These are phyloP conservation scores for Didymella pomorum DNA, from an alignment of 2,329 filamentous ascomycete genomes.

Conservation along the genomic window DNA sequence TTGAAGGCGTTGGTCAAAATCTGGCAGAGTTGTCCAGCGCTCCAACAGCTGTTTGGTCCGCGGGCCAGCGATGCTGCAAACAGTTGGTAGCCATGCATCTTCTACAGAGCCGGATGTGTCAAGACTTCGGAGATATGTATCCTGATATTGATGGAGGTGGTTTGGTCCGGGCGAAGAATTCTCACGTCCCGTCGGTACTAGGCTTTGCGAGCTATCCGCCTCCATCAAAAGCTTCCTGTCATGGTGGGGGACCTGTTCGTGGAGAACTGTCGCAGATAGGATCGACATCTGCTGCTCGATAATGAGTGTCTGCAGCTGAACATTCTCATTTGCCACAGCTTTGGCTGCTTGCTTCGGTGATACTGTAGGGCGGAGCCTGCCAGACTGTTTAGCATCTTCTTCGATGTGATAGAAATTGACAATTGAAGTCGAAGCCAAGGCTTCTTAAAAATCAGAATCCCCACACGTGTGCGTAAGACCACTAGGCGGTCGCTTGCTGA, in stretches of 20 bases:
- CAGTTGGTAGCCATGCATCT: constrained; percentile 32
- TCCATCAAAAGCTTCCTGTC: constrained; percentile 40
- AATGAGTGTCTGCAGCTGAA: constrained; percentile 49
- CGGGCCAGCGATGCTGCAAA: constrained; percentile 35
- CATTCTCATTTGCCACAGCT: constrained; percentile 47
- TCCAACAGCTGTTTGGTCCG: constrained; percentile 41
- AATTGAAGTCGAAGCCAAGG: background rate
- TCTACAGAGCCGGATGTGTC: constrained; percentile 32
- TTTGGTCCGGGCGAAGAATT: constrained; percentile 26
- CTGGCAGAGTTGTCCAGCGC: constrained; percentile 45
- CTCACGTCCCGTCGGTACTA: constrained; percentile 22
- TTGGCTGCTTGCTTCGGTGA: constrained; percentile 43
- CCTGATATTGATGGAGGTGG: constrained; percentile 42
- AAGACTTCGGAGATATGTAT: constrained; percentile 36
- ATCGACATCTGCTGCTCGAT: constrained; percentile 52
- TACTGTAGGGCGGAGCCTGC: constrained; percentile 42
- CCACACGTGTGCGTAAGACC: background rate
- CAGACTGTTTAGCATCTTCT: background rate
- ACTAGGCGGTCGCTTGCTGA: background rate
- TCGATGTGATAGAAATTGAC: background rate
- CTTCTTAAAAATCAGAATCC: background rate
- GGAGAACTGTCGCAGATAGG: constrained; percentile 32
- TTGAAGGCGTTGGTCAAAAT: constrained; percentile 40
- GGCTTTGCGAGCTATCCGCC: constrained; percentile 40
- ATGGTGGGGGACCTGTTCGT: constrained; percentile 26